A percentile compares a stretch with the other conserved stretches of the same genome.
Evolutionary conservation across 306 rosid species (phyloP).

Genomic region (Oemleria cerasiformis): DNA sequence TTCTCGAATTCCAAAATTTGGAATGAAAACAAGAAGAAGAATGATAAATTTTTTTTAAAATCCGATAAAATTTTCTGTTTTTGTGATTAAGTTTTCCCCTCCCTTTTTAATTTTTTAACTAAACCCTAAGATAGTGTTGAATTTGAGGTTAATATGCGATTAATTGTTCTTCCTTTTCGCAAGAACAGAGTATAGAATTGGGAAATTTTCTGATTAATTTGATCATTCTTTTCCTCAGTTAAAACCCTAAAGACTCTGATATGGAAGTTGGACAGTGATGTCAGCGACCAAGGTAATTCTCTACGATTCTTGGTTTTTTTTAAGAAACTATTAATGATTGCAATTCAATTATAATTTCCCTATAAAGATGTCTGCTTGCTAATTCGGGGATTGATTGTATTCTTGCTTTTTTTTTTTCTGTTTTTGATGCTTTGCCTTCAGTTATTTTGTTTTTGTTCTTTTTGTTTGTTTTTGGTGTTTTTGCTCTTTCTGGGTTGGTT

Average conservation of each 20-base stretch:
- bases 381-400: too few species aligned
- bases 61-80: neutral
- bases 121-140: conserved; percentile 8
- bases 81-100: neutral
- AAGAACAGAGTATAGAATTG: neutral
- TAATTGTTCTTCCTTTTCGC: too few species aligned
- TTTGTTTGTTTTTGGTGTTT: too few species aligned
- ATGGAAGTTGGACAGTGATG: neutral
- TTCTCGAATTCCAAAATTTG: neutral
- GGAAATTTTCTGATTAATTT: neutral
- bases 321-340: neutral
- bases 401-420: neutral
- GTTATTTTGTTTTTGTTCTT: too few species aligned
- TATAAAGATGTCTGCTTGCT: too few species aligned
- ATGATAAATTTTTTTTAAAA: neutral
- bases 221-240: neutral
- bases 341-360: neutral
- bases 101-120: neutral
- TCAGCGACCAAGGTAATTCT: conserved; percentile 4
- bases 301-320: neutral
- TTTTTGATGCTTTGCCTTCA: neutral
- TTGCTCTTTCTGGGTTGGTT: too few species aligned
- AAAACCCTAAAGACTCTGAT: conserved; percentile 14
- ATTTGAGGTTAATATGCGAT: neutral
- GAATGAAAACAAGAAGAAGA: neutral